Evolutionary conservation across 805 yeast species (phyloP).

Genomic region (Kodamaea hsintzibuensis): DNA sequence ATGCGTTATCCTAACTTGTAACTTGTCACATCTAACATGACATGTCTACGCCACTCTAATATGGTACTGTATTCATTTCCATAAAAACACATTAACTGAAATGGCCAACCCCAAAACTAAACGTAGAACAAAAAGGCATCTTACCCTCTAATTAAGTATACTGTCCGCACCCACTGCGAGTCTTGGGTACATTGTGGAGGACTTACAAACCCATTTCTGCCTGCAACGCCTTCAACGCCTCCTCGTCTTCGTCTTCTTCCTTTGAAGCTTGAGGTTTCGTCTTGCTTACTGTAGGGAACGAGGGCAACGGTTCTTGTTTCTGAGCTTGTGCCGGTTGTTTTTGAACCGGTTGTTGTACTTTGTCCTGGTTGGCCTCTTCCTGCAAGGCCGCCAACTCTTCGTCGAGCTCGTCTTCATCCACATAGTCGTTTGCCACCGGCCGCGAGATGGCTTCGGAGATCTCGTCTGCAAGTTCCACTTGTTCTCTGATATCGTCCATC

Average conservation of each 20-base stretch:
- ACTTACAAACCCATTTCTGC: slow-evolving; percentile 79
- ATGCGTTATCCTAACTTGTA: too few species aligned
- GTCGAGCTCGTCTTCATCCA: slow-evolving; percentile 90
- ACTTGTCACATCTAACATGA: not conserved
- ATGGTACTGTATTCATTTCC: slow-evolving; percentile 1
- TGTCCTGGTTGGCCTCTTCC: slow-evolving; percentile 71
- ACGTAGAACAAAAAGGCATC: not conserved
- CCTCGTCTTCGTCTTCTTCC: slow-evolving; percentile 79
- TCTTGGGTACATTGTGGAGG: not conserved
- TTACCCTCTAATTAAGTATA: not conserved
- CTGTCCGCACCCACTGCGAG: not conserved
- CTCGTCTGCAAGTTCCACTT: slow-evolving; percentile 92
- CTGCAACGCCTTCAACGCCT: slow-evolving; percentile 75
- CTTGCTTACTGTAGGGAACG: slow-evolving; percentile 46
- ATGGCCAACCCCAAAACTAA: not conserved
- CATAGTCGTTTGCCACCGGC: slow-evolving; percentile 80
- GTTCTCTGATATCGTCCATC: slow-evolving; percentile 97
- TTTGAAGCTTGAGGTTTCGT: slow-evolving; percentile 39
- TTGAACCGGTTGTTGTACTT: slow-evolving; percentile 16
- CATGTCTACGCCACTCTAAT: not conserved
- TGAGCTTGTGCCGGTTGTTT: slow-evolving; percentile 19
- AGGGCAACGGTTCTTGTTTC: slow-evolving; percentile 36
- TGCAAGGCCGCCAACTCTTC: slow-evolving; percentile 89
- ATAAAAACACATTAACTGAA: not conserved
- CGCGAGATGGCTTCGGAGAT: slow-evolving; percentile 94